Base-by-base conservation (phyloP, 495 filamentous ascomycete species). In the Parathielavia appendiculata region DNA sequence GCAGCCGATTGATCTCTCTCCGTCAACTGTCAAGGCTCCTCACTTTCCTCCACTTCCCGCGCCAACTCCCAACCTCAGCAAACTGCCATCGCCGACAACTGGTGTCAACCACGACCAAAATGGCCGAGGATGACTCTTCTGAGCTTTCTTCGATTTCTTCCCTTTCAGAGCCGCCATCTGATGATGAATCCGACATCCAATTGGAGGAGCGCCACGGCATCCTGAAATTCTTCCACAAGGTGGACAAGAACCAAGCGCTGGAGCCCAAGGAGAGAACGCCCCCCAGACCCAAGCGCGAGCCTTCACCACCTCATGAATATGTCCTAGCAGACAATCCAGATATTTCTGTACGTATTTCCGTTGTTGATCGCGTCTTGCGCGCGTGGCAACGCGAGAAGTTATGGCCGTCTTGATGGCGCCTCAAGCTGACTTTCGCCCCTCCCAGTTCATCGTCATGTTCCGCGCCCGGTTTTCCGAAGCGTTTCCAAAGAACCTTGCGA, bases 381-480 rank as follows among this genome's bases (percentile, higher is more conserved):
- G 63, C 67, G 46, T 12, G 54, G 58, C 58, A 65, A 73, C 74
- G 68, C 75, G 68, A 74, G 67, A 64, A 60, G 59, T 72, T 71
- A 72, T 72, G 73, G 73, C 58, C 14, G 48, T 64, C 26, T 64
- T 66, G 68, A 12, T 39, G 71, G 68, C 73, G 66, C 62, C 22
- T 75, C 54, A 58, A 64, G 65, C 69, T 63, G 51, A 63, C 51
- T 56, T 64, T 56, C 6, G 26, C 6, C 48, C 49, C 56, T 23
- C 51, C 41, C 72, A 97, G 92, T 95, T 98, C 72, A 90, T 98
- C 72, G 89, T 96, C 63, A 96, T 91, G 90, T 98, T 96, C 72
- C 87, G 92, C 69, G 85, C 89, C 73, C 89, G 93, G 66, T 97
- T 97, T 70, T 85, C 80, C 70, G 90, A 95, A 43, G 86, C 82